Conservation (phyloP, 208 protist species). For the Histomonas meleagridis region DNA sequence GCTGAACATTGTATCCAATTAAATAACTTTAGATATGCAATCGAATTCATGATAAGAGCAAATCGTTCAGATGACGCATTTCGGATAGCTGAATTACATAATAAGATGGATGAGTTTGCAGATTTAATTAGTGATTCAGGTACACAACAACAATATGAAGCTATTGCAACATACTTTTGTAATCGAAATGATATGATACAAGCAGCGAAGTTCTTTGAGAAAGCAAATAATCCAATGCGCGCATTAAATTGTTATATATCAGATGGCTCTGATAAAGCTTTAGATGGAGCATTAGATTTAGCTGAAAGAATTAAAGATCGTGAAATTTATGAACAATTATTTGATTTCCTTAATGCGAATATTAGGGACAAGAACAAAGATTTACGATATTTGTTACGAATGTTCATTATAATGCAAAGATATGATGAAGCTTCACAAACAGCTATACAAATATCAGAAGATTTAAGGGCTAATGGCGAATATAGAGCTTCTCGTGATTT, state of each 20-base stretch:
- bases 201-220: constrained; percentile 13
- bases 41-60: constrained; percentile 1
- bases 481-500: neutral
- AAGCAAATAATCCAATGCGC: neutral
- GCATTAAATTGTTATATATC: constrained; percentile 31
- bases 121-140: neutral
- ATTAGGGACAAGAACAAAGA: neutral
- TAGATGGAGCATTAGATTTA: neutral
- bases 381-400: neutral
- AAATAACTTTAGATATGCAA: neutral
- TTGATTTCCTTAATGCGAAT: neutral
- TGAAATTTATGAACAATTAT: neutral
- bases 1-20: neutral
- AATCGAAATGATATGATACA: neutral
- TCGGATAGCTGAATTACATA: neutral
- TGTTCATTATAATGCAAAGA: constrained; percentile 32
- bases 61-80: neutral
- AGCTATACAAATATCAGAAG: neutral
- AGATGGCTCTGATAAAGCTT: neutral
- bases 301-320: neutral
- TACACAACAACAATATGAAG: neutral
- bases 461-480: neutral
- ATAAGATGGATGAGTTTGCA: neutral
- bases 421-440: neutral
- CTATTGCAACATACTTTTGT: neutral